phyloP scores from a whole-genome alignment of 2,329 filamentous ascomycete species.

The Tolypocladium pustulatum region DNA sequence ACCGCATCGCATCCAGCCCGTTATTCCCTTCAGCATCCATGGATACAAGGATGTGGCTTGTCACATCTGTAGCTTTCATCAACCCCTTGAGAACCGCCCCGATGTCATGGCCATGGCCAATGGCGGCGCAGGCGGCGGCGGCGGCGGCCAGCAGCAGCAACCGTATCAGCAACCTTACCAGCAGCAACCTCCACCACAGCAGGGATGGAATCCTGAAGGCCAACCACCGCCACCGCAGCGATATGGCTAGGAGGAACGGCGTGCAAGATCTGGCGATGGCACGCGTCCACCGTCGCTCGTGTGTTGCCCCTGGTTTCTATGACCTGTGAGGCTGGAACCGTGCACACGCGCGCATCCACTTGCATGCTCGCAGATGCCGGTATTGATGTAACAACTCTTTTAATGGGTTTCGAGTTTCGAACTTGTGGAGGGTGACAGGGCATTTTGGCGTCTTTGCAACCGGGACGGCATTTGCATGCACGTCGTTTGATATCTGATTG shows the following conservation, averaged over 20 bases:
- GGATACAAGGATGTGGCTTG: slow-evolving; percentile 62
- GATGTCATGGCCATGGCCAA: slow-evolving; percentile 44
- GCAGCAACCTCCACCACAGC: slow-evolving; percentile 13
- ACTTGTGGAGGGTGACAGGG: background rate
- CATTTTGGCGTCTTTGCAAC: background rate
- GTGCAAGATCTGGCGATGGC: background rate
- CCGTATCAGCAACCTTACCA: slow-evolving; percentile 15
- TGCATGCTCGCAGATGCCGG: background rate
- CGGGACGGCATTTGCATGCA: background rate
- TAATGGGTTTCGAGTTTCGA: background rate
- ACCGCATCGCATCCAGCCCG: slow-evolving; percentile 35
- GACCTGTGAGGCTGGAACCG: too few species aligned
- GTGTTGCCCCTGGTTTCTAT: background rate
- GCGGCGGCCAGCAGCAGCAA: slow-evolving; percentile 17
- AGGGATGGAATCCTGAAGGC: slow-evolving; percentile 18
- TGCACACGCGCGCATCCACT: background rate
- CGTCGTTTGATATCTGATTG: background rate
- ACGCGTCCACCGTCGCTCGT: background rate
- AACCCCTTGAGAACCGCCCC: slow-evolving; percentile 48
- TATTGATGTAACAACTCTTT: background rate
- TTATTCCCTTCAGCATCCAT: slow-evolving; percentile 60
- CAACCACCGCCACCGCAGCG: slow-evolving; percentile 12
- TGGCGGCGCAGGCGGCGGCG: slow-evolving; percentile 22
- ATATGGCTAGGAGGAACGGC: slow-evolving; percentile 11
- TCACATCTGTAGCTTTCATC: slow-evolving; percentile 66